Conservation (phyloP, 305 asterid species). For the Withania somnifera region DNA sequence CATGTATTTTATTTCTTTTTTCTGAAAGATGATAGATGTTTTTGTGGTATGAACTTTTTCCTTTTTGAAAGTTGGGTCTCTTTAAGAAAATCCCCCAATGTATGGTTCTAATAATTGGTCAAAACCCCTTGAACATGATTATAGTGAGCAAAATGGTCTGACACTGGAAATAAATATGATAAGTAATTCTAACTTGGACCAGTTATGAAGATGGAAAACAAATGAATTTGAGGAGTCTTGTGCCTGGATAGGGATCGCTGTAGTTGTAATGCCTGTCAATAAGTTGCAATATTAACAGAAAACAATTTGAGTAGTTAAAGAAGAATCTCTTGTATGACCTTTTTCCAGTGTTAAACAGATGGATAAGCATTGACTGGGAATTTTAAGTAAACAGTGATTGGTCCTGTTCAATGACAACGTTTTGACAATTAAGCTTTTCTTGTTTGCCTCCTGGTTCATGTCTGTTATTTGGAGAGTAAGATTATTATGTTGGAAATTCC, state of each 20-base stretch:
- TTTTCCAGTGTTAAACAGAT: not conserved
- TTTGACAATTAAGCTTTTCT: not conserved
- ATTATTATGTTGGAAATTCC: not conserved
- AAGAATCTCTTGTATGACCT: not conserved
- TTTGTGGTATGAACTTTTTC: not conserved
- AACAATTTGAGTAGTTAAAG: not conserved
- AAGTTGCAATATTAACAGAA: not conserved
- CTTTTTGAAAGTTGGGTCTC: not conserved
- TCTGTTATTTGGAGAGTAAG: not conserved
- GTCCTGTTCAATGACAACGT: not conserved
- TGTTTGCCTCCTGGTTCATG: not conserved
- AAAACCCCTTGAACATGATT: not conserved
- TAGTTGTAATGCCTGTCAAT: not conserved
- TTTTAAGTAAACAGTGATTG: not conserved
- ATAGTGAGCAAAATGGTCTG: not conserved
- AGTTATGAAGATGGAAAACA: not conserved
- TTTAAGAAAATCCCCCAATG: not conserved
- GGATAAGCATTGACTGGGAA: not conserved
- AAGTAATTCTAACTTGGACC: not conserved
- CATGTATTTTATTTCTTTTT: not conserved
- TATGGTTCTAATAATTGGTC: not conserved
- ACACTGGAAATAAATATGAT: not conserved
- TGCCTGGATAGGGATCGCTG: not conserved
- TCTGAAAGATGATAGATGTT: not conserved
- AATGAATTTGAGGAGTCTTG: not conserved